Percentiles rank a stretch among this genome's conserved stretches.
Conservation (phyloP, 1,284 basidiomycete genomes). For the Sanghuangporus sanghuang region DNA sequence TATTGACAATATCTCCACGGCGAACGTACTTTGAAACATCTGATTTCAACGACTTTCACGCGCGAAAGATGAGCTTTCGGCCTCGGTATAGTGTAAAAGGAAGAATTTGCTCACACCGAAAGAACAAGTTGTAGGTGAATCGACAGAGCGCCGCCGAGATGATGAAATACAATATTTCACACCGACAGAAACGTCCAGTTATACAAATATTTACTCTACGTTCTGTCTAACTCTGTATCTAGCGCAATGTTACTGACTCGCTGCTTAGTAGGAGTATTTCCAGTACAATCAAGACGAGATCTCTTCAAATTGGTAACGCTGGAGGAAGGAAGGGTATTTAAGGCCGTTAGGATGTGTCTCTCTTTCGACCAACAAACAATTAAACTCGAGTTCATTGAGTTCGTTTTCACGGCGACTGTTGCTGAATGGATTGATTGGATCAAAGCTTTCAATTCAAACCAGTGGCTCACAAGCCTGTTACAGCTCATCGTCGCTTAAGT, state of each 20-base stretch:
- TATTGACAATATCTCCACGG: conserved; percentile 6
- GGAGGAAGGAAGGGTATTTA: too few relatives aligned
- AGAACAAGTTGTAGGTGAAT: not conserved
- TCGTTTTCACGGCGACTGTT: conserved; percentile 1
- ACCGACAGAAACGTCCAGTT: too few relatives aligned
- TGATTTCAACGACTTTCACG: not conserved
- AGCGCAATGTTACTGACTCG: too few relatives aligned
- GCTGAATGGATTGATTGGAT: conserved; percentile 6
- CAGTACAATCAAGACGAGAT: too few relatives aligned
- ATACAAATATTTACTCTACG: too few relatives aligned
- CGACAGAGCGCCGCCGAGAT: not conserved
- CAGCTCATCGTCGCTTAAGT: conserved; percentile 7
- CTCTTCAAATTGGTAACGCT: too few relatives aligned
- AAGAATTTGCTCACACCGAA: not conserved
- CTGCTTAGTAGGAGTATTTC: too few relatives aligned
- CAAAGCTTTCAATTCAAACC: not conserved
- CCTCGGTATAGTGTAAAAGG: not conserved
- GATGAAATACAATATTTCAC: not conserved
- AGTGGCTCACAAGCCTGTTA: not conserved
- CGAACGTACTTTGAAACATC: not conserved
- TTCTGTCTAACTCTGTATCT: too few relatives aligned
- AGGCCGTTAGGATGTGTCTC: not conserved
- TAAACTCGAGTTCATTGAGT: not conserved
- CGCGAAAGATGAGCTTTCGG: not conserved
- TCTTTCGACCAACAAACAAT: not conserved